These are phyloP conservation scores for Incumbomyces lentus DNA, from an alignment of 2,329 filamentous ascomycete species.

Conservation along the genomic window DNA sequence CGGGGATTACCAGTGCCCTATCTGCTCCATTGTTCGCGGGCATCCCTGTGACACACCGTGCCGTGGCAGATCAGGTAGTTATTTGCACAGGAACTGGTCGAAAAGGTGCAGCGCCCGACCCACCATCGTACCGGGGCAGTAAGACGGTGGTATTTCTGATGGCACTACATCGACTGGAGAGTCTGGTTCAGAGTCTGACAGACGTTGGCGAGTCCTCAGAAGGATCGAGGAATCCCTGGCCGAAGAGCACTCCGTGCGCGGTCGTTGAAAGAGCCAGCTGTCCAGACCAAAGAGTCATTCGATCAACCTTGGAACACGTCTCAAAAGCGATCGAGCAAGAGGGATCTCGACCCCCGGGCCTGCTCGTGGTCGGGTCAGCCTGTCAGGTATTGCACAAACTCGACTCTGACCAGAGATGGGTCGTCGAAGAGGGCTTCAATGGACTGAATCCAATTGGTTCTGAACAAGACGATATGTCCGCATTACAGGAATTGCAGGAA, in stretches of 20 bases:
- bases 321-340: constrained; percentile 76
- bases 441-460: constrained; percentile 46
- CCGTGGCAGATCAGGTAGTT: constrained; percentile 82
- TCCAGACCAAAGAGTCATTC: constrained; percentile 83
- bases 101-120: constrained; percentile 72
- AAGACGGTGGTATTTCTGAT: constrained; percentile 90
- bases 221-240: constrained; percentile 46
- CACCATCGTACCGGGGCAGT: constrained; percentile 64
- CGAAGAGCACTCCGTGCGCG: constrained; percentile 69
- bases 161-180: constrained; percentile 75
- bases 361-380: constrained; percentile 74
- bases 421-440: constrained; percentile 76
- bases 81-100: constrained; percentile 95
- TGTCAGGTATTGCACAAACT: constrained; percentile 64
- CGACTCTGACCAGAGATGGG: constrained; percentile 57
- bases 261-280: constrained; percentile 91
- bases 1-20: constrained; percentile 81
- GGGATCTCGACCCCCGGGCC: constrained; percentile 76
- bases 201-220: constrained; percentile 17
- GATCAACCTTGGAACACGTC: constrained; percentile 72
- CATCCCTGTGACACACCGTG: constrained; percentile 80
- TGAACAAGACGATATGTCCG: not conserved
- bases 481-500: constrained; percentile 1
- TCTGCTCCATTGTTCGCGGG: constrained; percentile 78
- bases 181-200: constrained; percentile 62